Evolutionary conservation across 192 early-diverging fungal genomes (phyloP), one percentile per base, ranked within the genome.

Genomic region (Coemansia sp.): DNA sequence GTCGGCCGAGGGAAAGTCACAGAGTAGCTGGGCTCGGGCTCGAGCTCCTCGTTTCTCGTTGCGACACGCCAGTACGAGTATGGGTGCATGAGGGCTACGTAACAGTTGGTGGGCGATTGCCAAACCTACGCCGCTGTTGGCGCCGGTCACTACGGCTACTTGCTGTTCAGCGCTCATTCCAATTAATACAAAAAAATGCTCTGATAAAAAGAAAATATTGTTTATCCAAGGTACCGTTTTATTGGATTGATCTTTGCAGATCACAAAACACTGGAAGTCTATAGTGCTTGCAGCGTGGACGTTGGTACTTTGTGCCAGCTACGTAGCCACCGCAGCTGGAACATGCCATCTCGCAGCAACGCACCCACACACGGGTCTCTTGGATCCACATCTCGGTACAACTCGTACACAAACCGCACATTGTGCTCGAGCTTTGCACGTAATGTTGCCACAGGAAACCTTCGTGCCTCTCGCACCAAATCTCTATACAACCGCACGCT

Each of bases 111-210:
- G 52, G 1, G 71, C 79, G 4, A 76, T 60, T 0, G 74, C 63
- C 32, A 76, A 49, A 2, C 79, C 79, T 6, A 82, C 70, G 57
- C 79, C 79, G 64, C 73, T 73, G 62, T 82, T 82, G 32, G 53
- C 79, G 55, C 79, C 79, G 0, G 79, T 82, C 27, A 82, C 52
- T 3, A 76, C 23, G 17, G 47, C 41, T 6, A 49, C 23, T 35
- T 35, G 27, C 27, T 29, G 32, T 9, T 35, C 7, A 8, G 32
- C 32, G 6, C 6, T 35, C 32, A 35, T 35, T 35, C 4, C 29
- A 7, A 32, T 6, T 35, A 35, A 6, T 35, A 8, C 32, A 8
- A 35, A 35, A 35, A 35, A 35, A 35, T 1, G 5, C 27, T 35
- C 32, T 7, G 6, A 35, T 6, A 35, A 35, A 35, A 7, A 35